phyloP scores from a whole-genome alignment of 169 alveolate genomes.

The Plasmodium knowlesi region DNA sequence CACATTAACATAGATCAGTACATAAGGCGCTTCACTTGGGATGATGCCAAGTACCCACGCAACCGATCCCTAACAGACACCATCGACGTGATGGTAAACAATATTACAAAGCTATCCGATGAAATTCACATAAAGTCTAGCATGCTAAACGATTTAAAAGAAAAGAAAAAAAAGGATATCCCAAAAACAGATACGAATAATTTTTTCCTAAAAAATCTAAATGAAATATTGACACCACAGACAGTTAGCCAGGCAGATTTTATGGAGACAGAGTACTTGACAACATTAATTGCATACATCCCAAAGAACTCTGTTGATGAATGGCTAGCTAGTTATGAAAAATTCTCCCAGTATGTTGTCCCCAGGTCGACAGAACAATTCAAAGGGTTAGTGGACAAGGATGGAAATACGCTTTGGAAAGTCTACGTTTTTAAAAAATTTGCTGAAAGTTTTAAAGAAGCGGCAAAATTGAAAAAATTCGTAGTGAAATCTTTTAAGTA shows the following conservation, averaged over 20 bases:
- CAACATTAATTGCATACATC: conserved; percentile 87
- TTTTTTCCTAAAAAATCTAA: conserved; percentile 82
- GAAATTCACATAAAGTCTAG: conserved; percentile 87
- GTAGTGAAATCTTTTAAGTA: conserved; percentile 86
- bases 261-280: conserved; percentile 87
- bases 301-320: conserved; percentile 84
- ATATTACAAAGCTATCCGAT: conserved; percentile 84
- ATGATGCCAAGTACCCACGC: conserved; percentile 91
- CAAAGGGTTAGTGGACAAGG: conserved; percentile 80
- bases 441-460: conserved; percentile 81
- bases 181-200: conserved; percentile 75
- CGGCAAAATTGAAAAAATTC: conserved; percentile 83
- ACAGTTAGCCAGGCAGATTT: conserved; percentile 84
- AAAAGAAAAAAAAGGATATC: conserved; percentile 72
- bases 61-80: conserved; percentile 86
- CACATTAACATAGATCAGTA: conserved; percentile 85
- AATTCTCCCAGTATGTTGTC: conserved; percentile 84
- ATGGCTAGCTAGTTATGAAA: conserved; percentile 82
- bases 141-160: conserved; percentile 87
- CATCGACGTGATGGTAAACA: conserved; percentile 85
- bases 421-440: conserved; percentile 85
- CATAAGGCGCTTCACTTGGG: conserved; percentile 90
- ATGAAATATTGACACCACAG: conserved; percentile 90
- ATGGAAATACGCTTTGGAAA: conserved; percentile 86
- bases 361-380: conserved; percentile 87